Evolutionary conservation across 2,329 filamentous ascomycete genomes (phyloP).

Genomic region (Pseudocercospora pini-densiflorae): DNA sequence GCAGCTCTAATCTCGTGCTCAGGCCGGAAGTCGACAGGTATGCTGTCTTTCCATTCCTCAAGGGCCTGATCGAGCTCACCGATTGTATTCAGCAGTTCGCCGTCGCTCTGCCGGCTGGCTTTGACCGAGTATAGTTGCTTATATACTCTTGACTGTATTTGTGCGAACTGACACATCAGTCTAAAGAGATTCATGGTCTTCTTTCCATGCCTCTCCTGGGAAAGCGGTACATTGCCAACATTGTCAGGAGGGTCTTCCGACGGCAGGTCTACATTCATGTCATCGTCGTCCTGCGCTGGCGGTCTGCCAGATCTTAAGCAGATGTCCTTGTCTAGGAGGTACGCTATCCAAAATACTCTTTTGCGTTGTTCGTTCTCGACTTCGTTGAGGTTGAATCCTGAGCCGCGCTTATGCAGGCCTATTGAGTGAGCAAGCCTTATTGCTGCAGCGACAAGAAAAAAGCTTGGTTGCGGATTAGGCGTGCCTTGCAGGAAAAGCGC

Average conservation of each 20-base stretch:
- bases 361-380: conserved; percentile 92
- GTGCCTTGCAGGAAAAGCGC: conserved; percentile 93
- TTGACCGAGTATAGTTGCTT: conserved; percentile 90
- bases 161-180: conserved; percentile 86
- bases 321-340: conserved; percentile 74
- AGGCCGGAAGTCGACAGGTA: conserved; percentile 94
- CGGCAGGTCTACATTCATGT: conserved; percentile 95
- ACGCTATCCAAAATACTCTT: conserved; percentile 77
- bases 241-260: conserved; percentile 90
- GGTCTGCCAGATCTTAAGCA: conserved; percentile 74
- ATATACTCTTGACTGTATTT: conserved; percentile 94
- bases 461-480: conserved; percentile 92
- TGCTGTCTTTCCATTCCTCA: conserved; percentile 95
- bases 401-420: conserved; percentile 90
- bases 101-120: conserved; percentile 88
- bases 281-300: conserved; percentile 74
- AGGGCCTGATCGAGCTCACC: conserved; percentile 83
- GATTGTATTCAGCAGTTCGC: conserved; percentile 92
- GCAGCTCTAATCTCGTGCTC: conserved; percentile 94
- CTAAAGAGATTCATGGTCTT: conserved; percentile 95
- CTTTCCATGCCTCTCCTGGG: conserved; percentile 68
- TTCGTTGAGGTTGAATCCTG: conserved; percentile 89
- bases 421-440: conserved; percentile 92
- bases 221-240: conserved; percentile 89
- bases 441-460: conserved; percentile 86